Conservation (phyloP, 306 rosid species). For the Styphnolobium japonicum region DNA sequence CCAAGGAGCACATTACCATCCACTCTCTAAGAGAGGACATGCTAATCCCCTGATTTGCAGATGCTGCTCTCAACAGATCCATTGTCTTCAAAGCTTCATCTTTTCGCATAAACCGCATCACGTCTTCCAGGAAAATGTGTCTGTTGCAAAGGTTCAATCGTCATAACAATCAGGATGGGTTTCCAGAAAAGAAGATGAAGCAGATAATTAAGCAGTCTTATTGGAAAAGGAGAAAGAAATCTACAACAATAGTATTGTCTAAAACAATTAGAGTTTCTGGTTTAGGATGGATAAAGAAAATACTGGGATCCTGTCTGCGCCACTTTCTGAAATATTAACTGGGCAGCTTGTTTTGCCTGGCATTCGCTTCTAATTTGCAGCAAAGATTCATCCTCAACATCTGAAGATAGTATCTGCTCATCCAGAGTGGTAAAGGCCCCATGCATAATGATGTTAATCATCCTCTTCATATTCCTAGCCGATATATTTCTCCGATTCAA, state of each 20-base stretch:
- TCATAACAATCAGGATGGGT: not conserved
- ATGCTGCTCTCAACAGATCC: conserved; percentile 60
- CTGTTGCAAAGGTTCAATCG: conserved; percentile 24
- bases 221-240: conserved; percentile 37
- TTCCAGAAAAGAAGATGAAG: too few relatives aligned
- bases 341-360: conserved; percentile 60
- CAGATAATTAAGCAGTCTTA: not conserved
- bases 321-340: conserved; percentile 58
- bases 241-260: conserved; percentile 41
- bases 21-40: conserved; percentile 56
- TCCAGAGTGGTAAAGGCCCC: conserved; percentile 57
- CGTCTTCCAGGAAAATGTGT: conserved; percentile 46
- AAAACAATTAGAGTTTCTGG: not conserved
- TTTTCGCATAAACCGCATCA: conserved; percentile 64
- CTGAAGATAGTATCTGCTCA: conserved; percentile 45
- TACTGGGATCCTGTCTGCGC: conserved; percentile 52
- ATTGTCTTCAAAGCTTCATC: conserved; percentile 57
- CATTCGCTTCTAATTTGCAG: conserved; percentile 44
- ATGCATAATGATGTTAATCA: conserved; percentile 52
- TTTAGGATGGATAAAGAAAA: conserved; percentile 33
- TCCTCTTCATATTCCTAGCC: conserved; percentile 78
- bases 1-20: conserved; percentile 46
- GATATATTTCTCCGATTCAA: conserved; percentile 59
- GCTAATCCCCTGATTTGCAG: conserved; percentile 44
- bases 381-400: conserved; percentile 36